Evolutionary conservation across 805 yeast species (phyloP).

Genomic region (Saccharomyces kudriavzevii): DNA sequence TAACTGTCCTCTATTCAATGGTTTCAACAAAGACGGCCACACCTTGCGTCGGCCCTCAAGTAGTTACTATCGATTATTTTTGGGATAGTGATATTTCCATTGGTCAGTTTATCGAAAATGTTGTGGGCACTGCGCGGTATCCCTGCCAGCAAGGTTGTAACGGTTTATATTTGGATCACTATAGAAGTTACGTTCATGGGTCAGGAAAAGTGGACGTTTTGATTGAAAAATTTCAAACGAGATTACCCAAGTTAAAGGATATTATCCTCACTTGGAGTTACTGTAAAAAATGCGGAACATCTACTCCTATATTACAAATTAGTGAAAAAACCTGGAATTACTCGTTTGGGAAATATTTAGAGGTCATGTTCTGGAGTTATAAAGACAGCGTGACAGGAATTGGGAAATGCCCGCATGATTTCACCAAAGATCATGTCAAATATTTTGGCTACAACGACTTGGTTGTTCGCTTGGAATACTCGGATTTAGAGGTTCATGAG

Average conservation of each 20-base stretch:
- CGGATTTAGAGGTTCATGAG: slow-evolving; percentile 67
- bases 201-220: slow-evolving; percentile 71
- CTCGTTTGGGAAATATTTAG: slow-evolving; percentile 89
- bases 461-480: slow-evolving; percentile 72
- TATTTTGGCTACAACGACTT: slow-evolving; percentile 76
- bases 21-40: slow-evolving; percentile 78
- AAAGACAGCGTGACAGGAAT: slow-evolving; percentile 46
- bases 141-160: slow-evolving; percentile 81
- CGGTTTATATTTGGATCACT: slow-evolving; percentile 60
- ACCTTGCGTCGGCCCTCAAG: slow-evolving; percentile 87
- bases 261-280: slow-evolving; percentile 84
- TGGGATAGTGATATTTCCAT: slow-evolving; percentile 85
- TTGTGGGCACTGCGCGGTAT: slow-evolving; percentile 56
- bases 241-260: slow-evolving; percentile 52
- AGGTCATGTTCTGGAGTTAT: slow-evolving; percentile 70
- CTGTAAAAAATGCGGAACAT: slow-evolving; percentile 69
- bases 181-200: slow-evolving; percentile 83
- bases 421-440: slow-evolving; percentile 71
- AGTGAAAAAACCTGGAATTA: slow-evolving; percentile 82
- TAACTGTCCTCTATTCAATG: slow-evolving; percentile 70
- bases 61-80: slow-evolving; percentile 77
- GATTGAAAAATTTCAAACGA: slow-evolving; percentile 52
- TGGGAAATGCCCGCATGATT: slow-evolving; percentile 71
- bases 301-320: slow-evolving; percentile 74
- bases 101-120: slow-evolving; percentile 81